These are phyloP conservation scores for Zasmidium angulare DNA, from an alignment of 2,329 filamentous ascomycete genomes.

Conservation along the genomic window DNA sequence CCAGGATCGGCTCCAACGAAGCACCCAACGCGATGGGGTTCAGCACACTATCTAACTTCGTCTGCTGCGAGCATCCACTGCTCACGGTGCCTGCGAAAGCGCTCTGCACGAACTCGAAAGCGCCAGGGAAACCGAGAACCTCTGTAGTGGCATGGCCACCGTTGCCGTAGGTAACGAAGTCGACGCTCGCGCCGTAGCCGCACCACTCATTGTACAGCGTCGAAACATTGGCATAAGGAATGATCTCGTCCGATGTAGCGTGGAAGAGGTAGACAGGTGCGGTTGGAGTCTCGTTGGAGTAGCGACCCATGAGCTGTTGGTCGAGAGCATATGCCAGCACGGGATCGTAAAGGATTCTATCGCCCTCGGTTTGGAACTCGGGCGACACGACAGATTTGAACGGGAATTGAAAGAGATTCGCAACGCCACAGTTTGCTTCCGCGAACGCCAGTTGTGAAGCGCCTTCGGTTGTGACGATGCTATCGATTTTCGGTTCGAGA, in stretches of 20 bases:
- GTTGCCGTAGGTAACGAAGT: constrained; percentile 27
- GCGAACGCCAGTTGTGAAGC: constrained; percentile 19
- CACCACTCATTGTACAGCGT: constrained; percentile 30
- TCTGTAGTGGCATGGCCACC: constrained; percentile 32
- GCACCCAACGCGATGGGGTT: constrained; percentile 26
- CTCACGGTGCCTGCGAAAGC: constrained; percentile 26
- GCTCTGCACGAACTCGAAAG: constrained; percentile 25
- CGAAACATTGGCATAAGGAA: constrained; percentile 30
- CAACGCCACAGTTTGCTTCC: constrained; percentile 21
- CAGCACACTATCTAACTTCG: constrained; percentile 18
- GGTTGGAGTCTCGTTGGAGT: constrained; percentile 24
- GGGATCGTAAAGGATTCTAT: constrained; percentile 25
- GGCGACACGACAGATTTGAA: constrained; percentile 19
- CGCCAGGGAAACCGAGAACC: constrained; percentile 25
- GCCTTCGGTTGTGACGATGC: constrained; percentile 26
- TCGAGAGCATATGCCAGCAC: constrained; percentile 20
- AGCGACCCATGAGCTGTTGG: constrained; percentile 25
- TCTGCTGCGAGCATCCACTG: constrained; percentile 23
- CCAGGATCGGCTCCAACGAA: constrained; percentile 28
- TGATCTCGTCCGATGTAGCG: constrained; percentile 30
- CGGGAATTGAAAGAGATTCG: constrained; percentile 25
- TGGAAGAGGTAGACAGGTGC: constrained; percentile 33
- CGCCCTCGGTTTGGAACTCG: constrained; percentile 24
- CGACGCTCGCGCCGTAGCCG: constrained; percentile 25
- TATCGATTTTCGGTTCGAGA: constrained; percentile 19